These are phyloP conservation scores for Elsinoe australis DNA, from an alignment of 2,329 filamentous ascomycete species.

Conservation along the genomic window DNA sequence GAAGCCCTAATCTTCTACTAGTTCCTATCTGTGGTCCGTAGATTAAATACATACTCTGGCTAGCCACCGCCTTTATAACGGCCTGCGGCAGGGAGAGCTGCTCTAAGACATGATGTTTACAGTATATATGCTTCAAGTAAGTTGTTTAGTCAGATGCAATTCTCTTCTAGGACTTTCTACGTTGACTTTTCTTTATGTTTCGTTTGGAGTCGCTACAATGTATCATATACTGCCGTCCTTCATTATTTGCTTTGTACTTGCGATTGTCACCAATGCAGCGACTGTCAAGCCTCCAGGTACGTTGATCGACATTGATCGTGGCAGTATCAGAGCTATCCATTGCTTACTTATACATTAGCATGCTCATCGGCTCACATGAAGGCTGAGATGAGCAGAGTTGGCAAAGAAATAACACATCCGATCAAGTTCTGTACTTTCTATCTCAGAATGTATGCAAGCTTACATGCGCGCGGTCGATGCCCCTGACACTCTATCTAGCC, in stretches of 20 bases:
- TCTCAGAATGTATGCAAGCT: not conserved
- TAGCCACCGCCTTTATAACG: not conserved
- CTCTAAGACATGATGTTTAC: not conserved
- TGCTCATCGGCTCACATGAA: not conserved
- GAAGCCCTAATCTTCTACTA: not conserved
- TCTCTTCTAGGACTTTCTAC: not conserved
- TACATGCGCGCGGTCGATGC: not conserved
- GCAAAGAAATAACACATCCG: constrained; percentile 6
- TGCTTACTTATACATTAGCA: constrained; percentile 6
- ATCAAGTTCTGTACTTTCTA: constrained; percentile 7
- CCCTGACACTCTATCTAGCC: not conserved
- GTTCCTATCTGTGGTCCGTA: not conserved
- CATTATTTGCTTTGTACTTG: constrained; percentile 8
- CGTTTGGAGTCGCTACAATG: constrained; percentile 2
- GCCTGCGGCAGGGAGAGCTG: not conserved
- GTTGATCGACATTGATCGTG: not conserved
- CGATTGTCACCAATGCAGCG: not conserved
- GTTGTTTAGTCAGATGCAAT: not conserved
- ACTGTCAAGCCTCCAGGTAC: not conserved
- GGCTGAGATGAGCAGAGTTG: not conserved
- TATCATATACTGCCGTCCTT: not conserved
- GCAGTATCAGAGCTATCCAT: not conserved
- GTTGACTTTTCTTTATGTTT: not conserved
- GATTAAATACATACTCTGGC: constrained; percentile 1
- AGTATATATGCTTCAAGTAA: constrained; percentile 2